Evolutionary conservation across 169 alveolate genomes (phyloP), one percentile per base, ranked within the genome.

Genomic region (Plasmodium blacklocki): DNA sequence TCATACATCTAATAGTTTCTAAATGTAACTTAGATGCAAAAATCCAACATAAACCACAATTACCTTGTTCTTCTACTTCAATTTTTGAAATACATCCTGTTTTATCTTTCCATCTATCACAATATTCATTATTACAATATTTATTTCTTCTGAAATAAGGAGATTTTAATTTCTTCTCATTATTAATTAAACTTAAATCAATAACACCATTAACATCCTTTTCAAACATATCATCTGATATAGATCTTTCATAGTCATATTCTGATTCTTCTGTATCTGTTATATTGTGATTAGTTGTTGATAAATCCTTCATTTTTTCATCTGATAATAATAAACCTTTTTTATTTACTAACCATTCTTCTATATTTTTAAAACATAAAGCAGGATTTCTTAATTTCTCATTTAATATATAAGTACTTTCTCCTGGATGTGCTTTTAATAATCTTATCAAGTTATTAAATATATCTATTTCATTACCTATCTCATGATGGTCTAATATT

Each of bases 1-100:
- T 85, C 92, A 85, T 85, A 21, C 92, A 85, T 47, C 85, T 85
- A n/a, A 85, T 63, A 32, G 87, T 68, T 71, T 85, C 92, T n/a
- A 85, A n/a, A 23, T 85, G 92, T 71, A 85, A 85, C 14, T 71
- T 85, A 60, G 87, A 59, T 59, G 92, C 85, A 47, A 71, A 85
- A 5, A 85, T 23, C 92, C 92, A 85, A 39, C 87, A 85, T 11
- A 70, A 6, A 19, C 87, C 87, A 70, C 92, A 85, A 47, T 68
- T 68, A 26, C 92, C 92, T 71, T 85, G 92, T 23, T 85, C 92
- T 29, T 85, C 74, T 19, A 66, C 87, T 43, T 85, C 92, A 2
- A 85, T 85, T 8, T 72, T 85, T 18, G 87, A 63, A 14, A 85
- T 23, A 26, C 92, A 85, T 11, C 87, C 59, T 23, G 85, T 70